These are phyloP conservation scores for Peribolospora kevripleyi DNA, from an alignment of 768 basidiomycete species.

Conservation along the genomic window DNA sequence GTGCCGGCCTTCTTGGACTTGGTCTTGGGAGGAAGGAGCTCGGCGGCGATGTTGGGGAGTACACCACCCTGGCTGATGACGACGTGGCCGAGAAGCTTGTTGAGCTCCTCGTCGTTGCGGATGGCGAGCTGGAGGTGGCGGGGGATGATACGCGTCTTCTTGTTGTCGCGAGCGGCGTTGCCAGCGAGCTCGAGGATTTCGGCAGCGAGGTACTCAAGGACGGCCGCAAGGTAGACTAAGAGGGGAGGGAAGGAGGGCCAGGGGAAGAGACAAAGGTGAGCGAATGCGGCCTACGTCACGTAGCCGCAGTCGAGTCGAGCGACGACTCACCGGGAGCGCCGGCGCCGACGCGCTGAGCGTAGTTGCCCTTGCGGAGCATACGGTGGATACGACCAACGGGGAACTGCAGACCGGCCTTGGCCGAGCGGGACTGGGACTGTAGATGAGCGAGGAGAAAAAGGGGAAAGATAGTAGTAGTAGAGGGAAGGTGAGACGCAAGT, in stretches of 20 bases:
- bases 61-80: constrained; percentile 58
- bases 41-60: constrained; percentile 35
- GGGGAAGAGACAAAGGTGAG: not conserved
- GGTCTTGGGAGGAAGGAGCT: constrained; percentile 32
- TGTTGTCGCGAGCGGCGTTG: constrained; percentile 62
- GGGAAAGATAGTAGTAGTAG: too few species aligned
- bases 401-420: constrained; percentile 33
- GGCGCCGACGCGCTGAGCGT: constrained; percentile 65
- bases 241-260: not conserved
- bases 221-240: constrained; percentile 64
- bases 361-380: constrained; percentile 46
- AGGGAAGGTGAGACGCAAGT: too few species aligned
- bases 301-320: not conserved
- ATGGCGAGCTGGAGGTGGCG: constrained; percentile 53
- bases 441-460: not conserved
- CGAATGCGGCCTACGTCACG: too few species aligned
- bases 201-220: constrained; percentile 74
- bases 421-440: constrained; percentile 3
- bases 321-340: constrained; percentile 36
- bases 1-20: constrained; percentile 20
- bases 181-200: constrained; percentile 85
- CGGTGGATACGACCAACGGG: constrained; percentile 82
- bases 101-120: constrained; percentile 51
- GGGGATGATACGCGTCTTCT: constrained; percentile 78
- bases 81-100: constrained; percentile 59